These are phyloP conservation scores for Chalciporus piperatoides DNA, from an alignment of 1,284 basidiomycete genomes.

Conservation along the genomic window DNA sequence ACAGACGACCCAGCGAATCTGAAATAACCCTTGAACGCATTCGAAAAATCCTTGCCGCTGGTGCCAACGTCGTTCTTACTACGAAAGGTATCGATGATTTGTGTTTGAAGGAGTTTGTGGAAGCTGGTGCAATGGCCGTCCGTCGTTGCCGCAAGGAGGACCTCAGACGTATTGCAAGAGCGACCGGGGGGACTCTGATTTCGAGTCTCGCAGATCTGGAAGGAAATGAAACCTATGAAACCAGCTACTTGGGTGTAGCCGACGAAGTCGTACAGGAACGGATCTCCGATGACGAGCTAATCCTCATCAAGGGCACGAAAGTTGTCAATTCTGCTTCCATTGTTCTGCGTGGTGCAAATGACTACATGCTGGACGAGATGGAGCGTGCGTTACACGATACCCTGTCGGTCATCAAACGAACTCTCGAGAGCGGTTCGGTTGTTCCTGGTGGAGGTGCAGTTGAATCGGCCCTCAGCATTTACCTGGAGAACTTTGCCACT, in stretches of 20 bases:
- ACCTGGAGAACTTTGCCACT: conserved; percentile 98
- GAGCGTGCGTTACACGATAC: conserved; percentile 96
- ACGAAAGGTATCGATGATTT: conserved; percentile 99
- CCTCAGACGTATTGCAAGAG: conserved; percentile 93
- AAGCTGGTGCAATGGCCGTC: conserved; percentile 99
- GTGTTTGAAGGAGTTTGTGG: conserved; percentile 98
- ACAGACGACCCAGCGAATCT: conserved; percentile 62
- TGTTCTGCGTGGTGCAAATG: conserved; percentile 95
- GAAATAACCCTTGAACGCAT: conserved; percentile 97
- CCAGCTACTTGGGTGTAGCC: conserved; percentile 84
- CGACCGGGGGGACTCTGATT: conserved; percentile 92
- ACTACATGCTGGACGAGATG: conserved; percentile 99
- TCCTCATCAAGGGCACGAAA: conserved; percentile 97
- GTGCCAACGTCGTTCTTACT: conserved; percentile 96
- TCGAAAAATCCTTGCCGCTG: conserved; percentile 92
- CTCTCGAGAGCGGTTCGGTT: conserved; percentile 92
- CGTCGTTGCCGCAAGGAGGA: conserved; percentile 98
- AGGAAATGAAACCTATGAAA: conserved; percentile 97
- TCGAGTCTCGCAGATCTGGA: conserved; percentile 95
- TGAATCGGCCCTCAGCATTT: conserved; percentile 95
- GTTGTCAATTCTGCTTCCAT: conserved; percentile 93
- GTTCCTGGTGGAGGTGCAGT: conserved; percentile 98
- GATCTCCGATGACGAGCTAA: conserved; percentile 98
- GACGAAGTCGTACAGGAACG: conserved; percentile 98
- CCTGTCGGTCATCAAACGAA: conserved; percentile 94